phyloP scores from a whole-genome alignment of 106 monocot species.

The Iris macrosiphon region DNA sequence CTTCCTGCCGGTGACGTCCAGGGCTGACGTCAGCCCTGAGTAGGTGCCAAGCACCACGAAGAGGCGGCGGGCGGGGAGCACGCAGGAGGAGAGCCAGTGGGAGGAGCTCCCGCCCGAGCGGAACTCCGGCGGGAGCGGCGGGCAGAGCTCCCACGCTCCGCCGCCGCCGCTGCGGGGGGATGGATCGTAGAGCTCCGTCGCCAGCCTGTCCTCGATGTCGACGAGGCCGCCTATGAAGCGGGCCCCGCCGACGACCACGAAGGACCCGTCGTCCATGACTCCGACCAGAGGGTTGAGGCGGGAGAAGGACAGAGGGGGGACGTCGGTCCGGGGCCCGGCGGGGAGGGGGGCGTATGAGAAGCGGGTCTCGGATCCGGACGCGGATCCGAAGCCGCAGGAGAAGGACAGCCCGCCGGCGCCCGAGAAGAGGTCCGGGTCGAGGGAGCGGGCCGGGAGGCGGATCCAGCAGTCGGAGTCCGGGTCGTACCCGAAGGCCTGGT shows the following conservation, averaged over 20 bases:
- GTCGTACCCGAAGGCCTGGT: slow-evolving; percentile 60
- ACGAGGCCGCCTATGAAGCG: slow-evolving; percentile 52
- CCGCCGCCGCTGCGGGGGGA: neutral
- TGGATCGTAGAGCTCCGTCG: slow-evolving; percentile 45
- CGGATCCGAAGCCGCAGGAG: too few relatives aligned
- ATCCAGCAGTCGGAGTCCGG: slow-evolving; percentile 27
- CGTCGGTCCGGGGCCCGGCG: slow-evolving; percentile 6
- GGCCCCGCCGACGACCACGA: slow-evolving; percentile 55
- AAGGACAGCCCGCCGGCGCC: slow-evolving; percentile 39
- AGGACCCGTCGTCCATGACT: slow-evolving; percentile 2
- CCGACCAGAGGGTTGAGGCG: slow-evolving; percentile 41
- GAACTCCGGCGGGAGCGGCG: slow-evolving; percentile 51
- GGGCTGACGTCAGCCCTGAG: slow-evolving; percentile 23
- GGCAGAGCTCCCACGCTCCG: slow-evolving; percentile 52
- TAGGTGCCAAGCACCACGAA: slow-evolving; percentile 46
- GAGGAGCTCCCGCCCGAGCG: slow-evolving; percentile 24
- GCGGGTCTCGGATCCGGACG: slow-evolving; percentile 12
- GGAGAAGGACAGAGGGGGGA: slow-evolving; percentile 44
- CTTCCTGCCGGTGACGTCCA: slow-evolving; percentile 20
- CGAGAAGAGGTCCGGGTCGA: slow-evolving; percentile 19
- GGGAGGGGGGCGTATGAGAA: slow-evolving; percentile 29
- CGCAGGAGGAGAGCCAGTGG: slow-evolving; percentile 46
- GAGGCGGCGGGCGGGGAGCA: slow-evolving; percentile 1
- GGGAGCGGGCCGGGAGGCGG: slow-evolving; percentile 11
- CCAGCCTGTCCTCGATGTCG: slow-evolving; percentile 54